phyloP scores from a whole-genome alignment of 495 filamentous ascomycete species.

The Cercophora sp. region DNA sequence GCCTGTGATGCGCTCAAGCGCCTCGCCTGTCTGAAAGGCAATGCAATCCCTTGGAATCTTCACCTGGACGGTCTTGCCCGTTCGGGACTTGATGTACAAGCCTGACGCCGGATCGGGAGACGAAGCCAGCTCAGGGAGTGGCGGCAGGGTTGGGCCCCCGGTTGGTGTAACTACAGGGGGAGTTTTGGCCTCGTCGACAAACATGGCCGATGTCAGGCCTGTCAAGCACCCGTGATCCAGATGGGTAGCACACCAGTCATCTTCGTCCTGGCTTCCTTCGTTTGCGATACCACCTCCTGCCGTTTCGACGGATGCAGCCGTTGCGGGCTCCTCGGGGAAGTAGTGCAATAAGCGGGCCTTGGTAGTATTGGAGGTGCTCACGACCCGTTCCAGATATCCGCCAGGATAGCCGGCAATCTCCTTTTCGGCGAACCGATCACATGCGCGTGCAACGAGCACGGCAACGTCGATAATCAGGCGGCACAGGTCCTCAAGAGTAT shows the following conservation, averaged over 20 bases:
- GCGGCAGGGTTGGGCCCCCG: slow-evolving; percentile 33
- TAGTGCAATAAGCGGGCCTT: slow-evolving; percentile 95
- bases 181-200: slow-evolving; percentile 72
- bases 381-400: slow-evolving; percentile 81
- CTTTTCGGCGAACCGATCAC: slow-evolving; percentile 76
- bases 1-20: slow-evolving; percentile 79
- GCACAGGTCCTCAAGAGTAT: slow-evolving; percentile 71
- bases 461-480: slow-evolving; percentile 83
- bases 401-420: slow-evolving; percentile 70
- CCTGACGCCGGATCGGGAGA: slow-evolving; percentile 82
- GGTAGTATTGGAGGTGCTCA: slow-evolving; percentile 77
- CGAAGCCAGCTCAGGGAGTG: slow-evolving; percentile 62
- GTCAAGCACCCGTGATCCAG: slow-evolving; percentile 91
- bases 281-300: no score
- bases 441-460: slow-evolving; percentile 77
- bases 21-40: slow-evolving; percentile 94
- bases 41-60: slow-evolving; percentile 86
- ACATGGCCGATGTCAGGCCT: slow-evolving; percentile 93
- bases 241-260: slow-evolving; percentile 97
- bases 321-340: slow-evolving; percentile 58
- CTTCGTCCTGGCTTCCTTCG: slow-evolving; percentile 52
- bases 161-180: slow-evolving; percentile 35
- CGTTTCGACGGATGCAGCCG: slow-evolving; percentile 11
- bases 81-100: slow-evolving; percentile 85
- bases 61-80: slow-evolving; percentile 74